Percentiles rank a stretch among this genome's conserved stretches.
Evolutionary conservation across 2,329 filamentous ascomycete genomes (phyloP).

Genomic region (Fusarium chlamydosporum): DNA sequence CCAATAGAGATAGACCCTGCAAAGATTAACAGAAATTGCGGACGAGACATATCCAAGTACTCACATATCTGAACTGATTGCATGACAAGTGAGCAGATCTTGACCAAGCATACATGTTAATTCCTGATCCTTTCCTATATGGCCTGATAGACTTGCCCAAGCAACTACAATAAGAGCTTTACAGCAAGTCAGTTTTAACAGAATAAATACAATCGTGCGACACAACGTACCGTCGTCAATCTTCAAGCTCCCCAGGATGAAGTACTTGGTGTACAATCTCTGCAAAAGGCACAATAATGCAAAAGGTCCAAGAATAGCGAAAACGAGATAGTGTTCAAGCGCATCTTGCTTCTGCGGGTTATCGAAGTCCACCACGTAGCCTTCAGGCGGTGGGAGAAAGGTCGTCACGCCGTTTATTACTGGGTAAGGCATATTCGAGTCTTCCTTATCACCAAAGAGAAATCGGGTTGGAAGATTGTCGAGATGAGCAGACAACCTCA

Average conservation of each 20-base stretch:
- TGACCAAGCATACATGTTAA: background rate
- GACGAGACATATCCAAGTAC: fast-evolving
- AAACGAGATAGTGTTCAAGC: conserved; percentile 46
- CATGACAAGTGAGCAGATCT: conserved; percentile 45
- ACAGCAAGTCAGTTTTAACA: background rate
- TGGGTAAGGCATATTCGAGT: conserved; percentile 27
- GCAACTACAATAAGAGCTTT: conserved; percentile 28
- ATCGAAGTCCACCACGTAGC: conserved; percentile 52
- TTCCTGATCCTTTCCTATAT: fast-evolving
- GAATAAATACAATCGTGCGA: fast-evolving
- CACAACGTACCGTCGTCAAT: conserved; percentile 40
- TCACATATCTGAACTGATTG: conserved; percentile 47
- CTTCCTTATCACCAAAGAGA: background rate
- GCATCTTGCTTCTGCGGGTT: conserved; percentile 48
- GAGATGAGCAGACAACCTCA: too few relatives aligned
- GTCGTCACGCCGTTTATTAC: conserved; percentile 46
- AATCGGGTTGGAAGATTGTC: fast-evolving
- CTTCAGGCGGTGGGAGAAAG: conserved; percentile 47
- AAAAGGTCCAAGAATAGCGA: conserved; percentile 43
- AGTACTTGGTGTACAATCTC: conserved; percentile 52
- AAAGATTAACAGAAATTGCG: background rate
- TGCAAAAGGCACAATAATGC: conserved; percentile 43
- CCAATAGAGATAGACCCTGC: conserved; percentile 48
- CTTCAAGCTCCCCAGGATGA: conserved; percentile 19
- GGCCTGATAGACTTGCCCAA: conserved; percentile 18